Evolutionary conservation across 768 basidiomycete genomes (phyloP), one percentile per base, ranked within the genome.

Genomic region (Lactarius quietus): DNA sequence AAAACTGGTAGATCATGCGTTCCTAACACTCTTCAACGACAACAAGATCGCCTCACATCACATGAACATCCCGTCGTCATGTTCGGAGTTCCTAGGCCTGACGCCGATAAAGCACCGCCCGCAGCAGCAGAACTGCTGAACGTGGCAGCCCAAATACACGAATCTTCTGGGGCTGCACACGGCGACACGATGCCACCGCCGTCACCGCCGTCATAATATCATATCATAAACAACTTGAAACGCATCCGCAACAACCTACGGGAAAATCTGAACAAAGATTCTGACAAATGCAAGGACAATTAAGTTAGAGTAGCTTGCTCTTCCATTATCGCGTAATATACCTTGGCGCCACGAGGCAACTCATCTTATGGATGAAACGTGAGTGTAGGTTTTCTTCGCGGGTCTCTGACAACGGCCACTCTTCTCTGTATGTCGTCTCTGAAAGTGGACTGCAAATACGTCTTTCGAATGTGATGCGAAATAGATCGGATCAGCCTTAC

Each of bases 331-430:
- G 43, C 26, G 23, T 29, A 58, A 31, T 31, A 31, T 41, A 62
- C 61, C 35, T 39, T 57, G 23, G 43, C 58, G 23, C 53, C 55
- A n/a, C 43, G 17, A 26, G 23, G 45, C 18, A 51, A 51, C 53
- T 18, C 31, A 65, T 38, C 26, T 29, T 29, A 33, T 54, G 53
- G 20, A 18, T 54, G 28, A 56, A 38, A 63, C 33, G 35, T 66
- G 20, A 58, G n/a, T 14, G 62, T 28, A 26, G 65, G 58, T 38
- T 67, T 68, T 58, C 62, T 61, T 52, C 68, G 66, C n/a, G 68
- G 68, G 41, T 68, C 68, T 61, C 48, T 62, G 43, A 67, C 68
- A 33, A 68, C 64, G 17, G 59, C 58, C 8, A 68, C 52, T 20
- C 61, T 68, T 51, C 61, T 67, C 35, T 54, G 59, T 58, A 68